Base-by-base conservation (phyloP, 495 filamentous ascomycete species). In the Pyronema omphalodes region DNA sequence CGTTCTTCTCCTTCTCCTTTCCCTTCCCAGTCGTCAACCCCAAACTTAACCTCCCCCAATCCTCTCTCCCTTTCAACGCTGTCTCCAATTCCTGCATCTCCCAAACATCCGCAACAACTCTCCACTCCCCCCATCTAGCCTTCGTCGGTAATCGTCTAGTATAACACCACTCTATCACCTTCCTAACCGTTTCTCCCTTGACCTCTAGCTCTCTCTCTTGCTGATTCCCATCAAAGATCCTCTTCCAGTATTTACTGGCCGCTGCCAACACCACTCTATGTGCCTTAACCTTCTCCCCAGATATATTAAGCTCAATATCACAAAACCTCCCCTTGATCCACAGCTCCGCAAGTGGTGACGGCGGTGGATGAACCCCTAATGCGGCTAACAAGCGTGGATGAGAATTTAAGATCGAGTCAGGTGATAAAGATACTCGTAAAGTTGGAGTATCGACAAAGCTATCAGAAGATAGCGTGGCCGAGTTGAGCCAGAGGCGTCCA, bases 51-150 rank as follows among this genome's bases (percentile, higher is more conserved):
- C 64, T 84, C 78, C 56, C 76, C 76, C 63, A 84, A 79, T 40
- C 68, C 76, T 48, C 70, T 65, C 53, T 66, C 65, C 1, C 80
- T 81, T 60, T 78, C 66, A 0, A 83, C 76, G 41, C 72, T 73
- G 57, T 72, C 64, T 69, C 81, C 80, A 17, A 84, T 79, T 60
- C 81, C 76, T 6, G 68, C 55, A 95, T 64, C 85, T 93, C 7
- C 91, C 23, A 29, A 2, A 29, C 23, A 29, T 29, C 23, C 23
- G 23, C 23, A 29, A 37, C 91, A 15, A 98, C 84, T 70, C 94
- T 94, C 53, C 94, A 74, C 0, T 84, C 84, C 58, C 74, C 75
- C 0, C 76, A 67, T 65, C 77, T 77, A 7, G 84, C 84, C 65
- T 74, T 77, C 8, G 64, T 73, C 7, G 87, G 84, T 52, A 98